A percentile compares a stretch with the other conserved stretches of the same genome.
phyloP scores from a whole-genome alignment of 164 flowering plant species.

The Vitis rupestris region DNA sequence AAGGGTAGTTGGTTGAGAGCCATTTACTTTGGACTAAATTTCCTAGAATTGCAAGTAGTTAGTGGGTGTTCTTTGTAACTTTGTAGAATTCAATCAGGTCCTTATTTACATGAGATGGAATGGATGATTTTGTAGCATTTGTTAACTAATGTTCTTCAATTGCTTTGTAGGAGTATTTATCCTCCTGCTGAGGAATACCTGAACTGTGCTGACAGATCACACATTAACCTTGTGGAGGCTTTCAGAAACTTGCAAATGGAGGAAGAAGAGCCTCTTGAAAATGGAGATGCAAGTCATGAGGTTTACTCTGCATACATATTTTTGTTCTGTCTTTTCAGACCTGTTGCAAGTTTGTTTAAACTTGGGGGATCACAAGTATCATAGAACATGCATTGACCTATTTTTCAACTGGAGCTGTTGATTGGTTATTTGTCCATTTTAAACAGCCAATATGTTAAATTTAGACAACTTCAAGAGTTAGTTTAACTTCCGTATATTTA shows the following conservation, averaged over 20 bases:
- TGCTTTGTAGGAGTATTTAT: constrained; percentile 40
- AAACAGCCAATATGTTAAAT: too few species aligned
- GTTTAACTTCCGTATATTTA: not conserved
- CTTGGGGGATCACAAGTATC: too few species aligned
- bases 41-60: too few species aligned
- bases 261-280: constrained; percentile 60
- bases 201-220: constrained; percentile 45
- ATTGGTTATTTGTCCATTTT: too few species aligned
- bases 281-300: constrained; percentile 52
- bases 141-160: not conserved
- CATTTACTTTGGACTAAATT: too few species aligned
- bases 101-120: not conserved
- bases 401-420: too few species aligned
- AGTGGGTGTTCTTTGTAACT: too few species aligned
- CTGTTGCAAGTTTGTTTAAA: too few species aligned
- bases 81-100: too few species aligned
- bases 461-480: not conserved
- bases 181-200: constrained; percentile 56
- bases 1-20: too few species aligned
- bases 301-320: constrained; percentile 12
- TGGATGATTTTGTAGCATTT: too few species aligned
- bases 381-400: too few species aligned
- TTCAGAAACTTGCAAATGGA: constrained; percentile 61
- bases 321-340: not conserved
- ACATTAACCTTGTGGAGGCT: constrained; percentile 54